Percentiles rank a stretch among this genome's conserved stretches.
Conservation (phyloP, 345 rosid genomes). For the Abelmoschus esculentus region DNA sequence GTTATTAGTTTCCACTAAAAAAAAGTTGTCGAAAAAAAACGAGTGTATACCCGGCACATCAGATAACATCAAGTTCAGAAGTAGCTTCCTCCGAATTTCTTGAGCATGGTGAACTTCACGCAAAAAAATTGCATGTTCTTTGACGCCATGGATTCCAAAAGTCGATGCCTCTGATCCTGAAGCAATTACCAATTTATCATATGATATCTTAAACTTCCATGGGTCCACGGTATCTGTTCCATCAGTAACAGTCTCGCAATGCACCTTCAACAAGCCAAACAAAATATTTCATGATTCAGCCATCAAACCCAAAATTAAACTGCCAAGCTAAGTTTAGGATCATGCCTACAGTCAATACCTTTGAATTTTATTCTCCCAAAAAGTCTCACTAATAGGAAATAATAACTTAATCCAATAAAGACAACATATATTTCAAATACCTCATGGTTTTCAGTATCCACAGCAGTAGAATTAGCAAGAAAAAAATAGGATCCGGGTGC, state of each 20-base stretch:
- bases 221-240: conserved; percentile 43
- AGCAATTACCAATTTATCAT: conserved; percentile 83
- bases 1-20: background rate
- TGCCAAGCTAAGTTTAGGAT: background rate
- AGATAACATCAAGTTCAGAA: conserved; percentile 88
- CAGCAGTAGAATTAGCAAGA: conserved; percentile 35
- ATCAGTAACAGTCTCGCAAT: conserved; percentile 74
- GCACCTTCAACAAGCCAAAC: conserved; percentile 41
- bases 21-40: background rate
- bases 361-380: background rate
- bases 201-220: conserved; percentile 67
- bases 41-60: conserved; percentile 59
- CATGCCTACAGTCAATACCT: background rate
- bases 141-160: conserved; percentile 75
- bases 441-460: conserved; percentile 39
- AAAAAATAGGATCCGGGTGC: conserved; percentile 19
- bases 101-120: conserved; percentile 94
- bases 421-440: background rate
- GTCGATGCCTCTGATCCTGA: conserved; percentile 81
- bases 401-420: background rate
- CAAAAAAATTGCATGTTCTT: conserved; percentile 68
- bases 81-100: conserved; percentile 85
- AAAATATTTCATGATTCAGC: conserved; percentile 8
- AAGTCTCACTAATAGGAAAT: background rate
- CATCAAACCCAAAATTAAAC: background rate